Evolutionary conservation across 2,329 filamentous ascomycete species (phyloP).

Genomic region (Onygenales sp.): DNA sequence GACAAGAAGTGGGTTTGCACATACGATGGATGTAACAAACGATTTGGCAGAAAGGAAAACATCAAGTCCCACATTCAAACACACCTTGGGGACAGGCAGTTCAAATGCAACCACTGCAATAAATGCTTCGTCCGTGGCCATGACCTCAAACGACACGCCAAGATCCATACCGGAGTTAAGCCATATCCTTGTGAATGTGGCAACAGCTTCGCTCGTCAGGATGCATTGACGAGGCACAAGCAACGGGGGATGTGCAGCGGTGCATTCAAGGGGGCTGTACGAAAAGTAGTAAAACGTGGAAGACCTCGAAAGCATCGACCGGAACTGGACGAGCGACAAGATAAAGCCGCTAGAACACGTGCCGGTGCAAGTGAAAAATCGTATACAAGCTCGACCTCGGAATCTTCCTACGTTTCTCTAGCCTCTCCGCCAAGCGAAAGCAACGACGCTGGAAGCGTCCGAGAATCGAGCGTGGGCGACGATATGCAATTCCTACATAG

Average conservation of each 20-base stretch:
- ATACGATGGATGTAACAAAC: slow-evolving; percentile 72
- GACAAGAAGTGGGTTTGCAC: slow-evolving; percentile 72
- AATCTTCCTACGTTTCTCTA: slow-evolving; percentile 27
- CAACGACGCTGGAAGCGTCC: slow-evolving; percentile 31
- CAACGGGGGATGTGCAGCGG: slow-evolving; percentile 96
- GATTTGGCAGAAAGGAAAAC: slow-evolving; percentile 95
- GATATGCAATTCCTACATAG: slow-evolving; percentile 21
- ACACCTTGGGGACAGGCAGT: slow-evolving; percentile 91
- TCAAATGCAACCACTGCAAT: slow-evolving; percentile 81
- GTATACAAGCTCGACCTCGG: slow-evolving; percentile 26
- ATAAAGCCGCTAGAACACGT: slow-evolving; percentile 48
- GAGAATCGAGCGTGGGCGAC: slow-evolving; percentile 24
- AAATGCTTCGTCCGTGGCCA: slow-evolving; percentile 97
- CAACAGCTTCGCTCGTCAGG: slow-evolving; percentile 88
- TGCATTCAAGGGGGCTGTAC: slow-evolving; percentile 72
- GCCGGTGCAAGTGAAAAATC: slow-evolving; percentile 28
- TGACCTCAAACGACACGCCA: slow-evolving; percentile 92
- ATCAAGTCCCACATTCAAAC: slow-evolving; percentile 98
- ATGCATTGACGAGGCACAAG: slow-evolving; percentile 85
- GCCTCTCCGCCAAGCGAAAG: slow-evolving; percentile 32
- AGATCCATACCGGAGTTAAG: slow-evolving; percentile 94
- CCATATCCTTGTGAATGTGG: slow-evolving; percentile 91
- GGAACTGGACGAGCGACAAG: slow-evolving; percentile 47
- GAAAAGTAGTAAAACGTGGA: slow-evolving; percentile 58
- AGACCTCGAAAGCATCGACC: slow-evolving; percentile 54